Conservation (phyloP, 2,329 filamentous ascomycete species). For the Aulographum hederae region DNA sequence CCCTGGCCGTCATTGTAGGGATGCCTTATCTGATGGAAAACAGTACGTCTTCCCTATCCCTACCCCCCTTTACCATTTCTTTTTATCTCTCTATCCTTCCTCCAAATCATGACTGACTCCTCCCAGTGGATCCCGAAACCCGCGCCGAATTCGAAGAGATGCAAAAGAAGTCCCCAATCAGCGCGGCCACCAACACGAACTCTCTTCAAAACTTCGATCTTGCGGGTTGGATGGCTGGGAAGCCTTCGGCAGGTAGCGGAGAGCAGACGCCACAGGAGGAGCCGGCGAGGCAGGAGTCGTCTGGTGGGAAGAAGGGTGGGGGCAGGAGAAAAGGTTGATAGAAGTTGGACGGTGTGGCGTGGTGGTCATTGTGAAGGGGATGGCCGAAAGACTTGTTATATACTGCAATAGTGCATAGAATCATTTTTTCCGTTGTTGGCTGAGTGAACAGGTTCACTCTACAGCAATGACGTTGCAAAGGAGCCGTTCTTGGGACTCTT, state of each 20-base stretch:
- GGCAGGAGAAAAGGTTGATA: no score
- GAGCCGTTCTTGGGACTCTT: no score
- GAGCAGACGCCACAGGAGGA: slow-evolving; percentile 1
- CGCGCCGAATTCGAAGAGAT: slow-evolving; percentile 82
- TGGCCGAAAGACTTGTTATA: no score
- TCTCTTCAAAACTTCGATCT: slow-evolving; percentile 45
- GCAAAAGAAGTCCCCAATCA: slow-evolving; percentile 55
- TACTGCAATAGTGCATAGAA: no score
- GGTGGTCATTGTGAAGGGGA: no score
- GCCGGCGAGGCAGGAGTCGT: no score
- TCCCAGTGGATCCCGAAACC: slow-evolving; percentile 85
- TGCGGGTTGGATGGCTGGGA: slow-evolving; percentile 46
- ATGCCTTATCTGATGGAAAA: slow-evolving; percentile 94
- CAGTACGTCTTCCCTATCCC: slow-evolving; percentile 45
- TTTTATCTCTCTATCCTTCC: neutral
- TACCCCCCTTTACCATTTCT: no score
- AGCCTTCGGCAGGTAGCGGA: slow-evolving; percentile 10
- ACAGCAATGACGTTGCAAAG: no score
- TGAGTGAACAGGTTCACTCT: no score
- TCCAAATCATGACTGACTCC: neutral
- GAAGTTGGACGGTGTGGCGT: no score
- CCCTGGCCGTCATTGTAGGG: slow-evolving; percentile 67
- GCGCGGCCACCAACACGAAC: slow-evolving; percentile 15
- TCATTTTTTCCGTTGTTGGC: no score
- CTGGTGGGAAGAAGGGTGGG: no score